Evolutionary conservation across 371 early-diverging fungal species (phyloP), one percentile per base, ranked within the genome.

Genomic region (Nematocida sp.): DNA sequence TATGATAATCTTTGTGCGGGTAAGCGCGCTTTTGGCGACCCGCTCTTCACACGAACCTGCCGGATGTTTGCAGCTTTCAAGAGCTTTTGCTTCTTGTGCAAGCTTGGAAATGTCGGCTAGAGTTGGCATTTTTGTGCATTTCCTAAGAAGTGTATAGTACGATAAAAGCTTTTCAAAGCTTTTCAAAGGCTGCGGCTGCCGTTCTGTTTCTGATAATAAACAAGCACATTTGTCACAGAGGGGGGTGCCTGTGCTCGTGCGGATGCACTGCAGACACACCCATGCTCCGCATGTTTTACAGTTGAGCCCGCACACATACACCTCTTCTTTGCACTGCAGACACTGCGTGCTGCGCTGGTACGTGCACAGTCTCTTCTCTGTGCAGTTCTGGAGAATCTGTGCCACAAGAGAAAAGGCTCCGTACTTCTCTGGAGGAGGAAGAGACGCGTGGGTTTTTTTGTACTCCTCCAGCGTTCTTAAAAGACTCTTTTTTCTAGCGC

Each of bases 281-380:
- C 56, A 70, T 1, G 21, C 3, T 0, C 74, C 74, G 32, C 74
- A 70, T 15, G 45, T 21, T 25, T 70, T 70, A 41, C 74, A 70
- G 53, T 70, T 70, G 11, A 70, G 23, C 8, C 74, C 74, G 23
- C 56, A 40, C 27, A 60, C 31, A 36, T 70, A 70, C 17, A 70
- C 48, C 1, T 70, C 74, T 25, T 32, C 49, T 17, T 45, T 11
- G 53, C 74, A 70, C 40, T 1, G 19, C 34, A 25, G 46, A 45
- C 74, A 70, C 8, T n/a, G 5, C 25, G 8, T 46, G n/a, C 13
- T 23, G 53, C 49, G 45, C 1, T 13, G 15, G 34, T 70, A 70
- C 1, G n/a, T 21, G 29, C 62, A 62, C 13, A 57, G 45, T 31
- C 60, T 38, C 3, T 17, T 23, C 34, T 70, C 74, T 31, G 31